phyloP scores from a whole-genome alignment of 441 rosid species.

The Breynia disticha region DNA sequence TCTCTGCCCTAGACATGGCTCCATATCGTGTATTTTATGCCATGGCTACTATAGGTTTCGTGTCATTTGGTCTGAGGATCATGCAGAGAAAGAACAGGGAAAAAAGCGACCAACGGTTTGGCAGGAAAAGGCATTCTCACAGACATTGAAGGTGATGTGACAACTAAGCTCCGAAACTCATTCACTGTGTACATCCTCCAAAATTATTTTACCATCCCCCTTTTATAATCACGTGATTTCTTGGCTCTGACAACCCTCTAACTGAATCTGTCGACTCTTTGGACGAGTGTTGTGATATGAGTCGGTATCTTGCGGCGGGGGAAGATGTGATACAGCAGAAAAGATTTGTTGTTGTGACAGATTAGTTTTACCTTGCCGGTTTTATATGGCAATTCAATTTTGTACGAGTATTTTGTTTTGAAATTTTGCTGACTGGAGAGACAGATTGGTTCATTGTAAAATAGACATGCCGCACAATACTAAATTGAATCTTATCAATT shows the following conservation, averaged over 20 bases:
- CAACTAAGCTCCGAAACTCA: background rate
- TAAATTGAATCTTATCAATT: too few species aligned
- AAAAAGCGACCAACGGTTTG: slow-evolving; percentile 44
- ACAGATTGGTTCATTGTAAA: slow-evolving; percentile 4
- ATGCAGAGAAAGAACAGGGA: slow-evolving; percentile 39
- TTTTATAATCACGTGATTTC: background rate
- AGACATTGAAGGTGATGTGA: slow-evolving; percentile 53
- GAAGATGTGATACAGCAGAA: background rate
- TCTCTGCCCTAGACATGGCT: slow-evolving; percentile 64
- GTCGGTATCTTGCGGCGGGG: background rate
- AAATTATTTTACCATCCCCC: too few species aligned
- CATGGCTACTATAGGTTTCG: slow-evolving; percentile 61
- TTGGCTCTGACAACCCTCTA: background rate
- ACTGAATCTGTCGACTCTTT: background rate
- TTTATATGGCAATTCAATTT: slow-evolving; percentile 12
- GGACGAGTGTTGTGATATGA: background rate
- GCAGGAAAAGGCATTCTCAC: slow-evolving; percentile 69
- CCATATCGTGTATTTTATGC: slow-evolving; percentile 76
- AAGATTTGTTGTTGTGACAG: slow-evolving; percentile 11
- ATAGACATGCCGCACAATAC: too few species aligned
- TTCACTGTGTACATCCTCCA: background rate
- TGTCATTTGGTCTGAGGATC: slow-evolving; percentile 39
- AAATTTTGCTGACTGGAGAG: background rate
- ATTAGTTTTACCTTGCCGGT: slow-evolving; percentile 6
- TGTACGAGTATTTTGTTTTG: slow-evolving; percentile 11